These are phyloP conservation scores for Cyberlindnera mrakii DNA, from an alignment of 805 yeast species.

Conservation along the genomic window DNA sequence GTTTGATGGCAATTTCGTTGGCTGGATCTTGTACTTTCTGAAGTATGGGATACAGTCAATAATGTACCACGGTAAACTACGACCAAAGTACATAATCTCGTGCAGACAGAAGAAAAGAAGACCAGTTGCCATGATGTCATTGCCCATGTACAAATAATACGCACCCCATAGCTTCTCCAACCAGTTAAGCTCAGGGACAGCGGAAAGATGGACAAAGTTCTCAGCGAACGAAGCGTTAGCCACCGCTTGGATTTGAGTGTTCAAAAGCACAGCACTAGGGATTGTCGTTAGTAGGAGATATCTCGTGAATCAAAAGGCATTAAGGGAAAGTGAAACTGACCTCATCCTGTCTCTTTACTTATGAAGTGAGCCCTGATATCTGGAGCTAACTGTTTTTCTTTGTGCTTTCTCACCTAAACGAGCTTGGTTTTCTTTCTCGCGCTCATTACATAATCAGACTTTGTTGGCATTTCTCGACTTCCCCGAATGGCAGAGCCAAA, in stretches of 20 bases:
- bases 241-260: neutral
- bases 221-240: neutral
- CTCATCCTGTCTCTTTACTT: too few species aligned
- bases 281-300: neutral
- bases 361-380: too few species aligned
- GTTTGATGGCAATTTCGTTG: slow-evolving; percentile 69
- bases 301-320: too few species aligned
- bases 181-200: neutral
- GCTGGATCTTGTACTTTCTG: slow-evolving; percentile 84
- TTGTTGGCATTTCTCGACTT: too few species aligned
- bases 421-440: too few species aligned
- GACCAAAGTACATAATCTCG: slow-evolving; percentile 85
- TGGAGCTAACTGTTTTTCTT: too few species aligned
- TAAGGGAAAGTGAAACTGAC: too few species aligned
- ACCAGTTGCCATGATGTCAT: slow-evolving; percentile 91
- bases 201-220: slow-evolving; percentile 1
- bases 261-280: neutral
- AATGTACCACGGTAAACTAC: slow-evolving; percentile 89
- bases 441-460: too few species aligned
- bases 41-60: slow-evolving; percentile 83
- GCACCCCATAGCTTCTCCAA: slow-evolving; percentile 59
- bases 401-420: too few species aligned
- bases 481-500: too few species aligned
- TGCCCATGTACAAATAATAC: slow-evolving; percentile 77
- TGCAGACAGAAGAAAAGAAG: slow-evolving; percentile 74